phyloP scores from a whole-genome alignment of 2,329 filamentous ascomycete genomes.

The Colletotrichum cereale region DNA sequence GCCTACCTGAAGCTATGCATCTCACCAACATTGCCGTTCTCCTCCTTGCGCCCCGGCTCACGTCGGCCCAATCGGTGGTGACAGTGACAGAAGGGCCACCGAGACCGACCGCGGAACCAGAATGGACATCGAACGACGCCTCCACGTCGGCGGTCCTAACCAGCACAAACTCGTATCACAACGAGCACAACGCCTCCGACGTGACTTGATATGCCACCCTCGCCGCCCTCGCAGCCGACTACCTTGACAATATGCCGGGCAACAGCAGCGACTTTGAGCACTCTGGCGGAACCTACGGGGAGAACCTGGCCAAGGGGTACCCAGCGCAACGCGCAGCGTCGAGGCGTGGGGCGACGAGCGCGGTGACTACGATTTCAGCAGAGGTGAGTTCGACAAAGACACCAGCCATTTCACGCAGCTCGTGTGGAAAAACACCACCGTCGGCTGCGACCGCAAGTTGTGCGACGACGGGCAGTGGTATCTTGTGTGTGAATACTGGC shows the following conservation, averaged over 20 bases:
- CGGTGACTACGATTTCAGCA: slow-evolving; percentile 67
- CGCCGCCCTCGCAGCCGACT: slow-evolving; percentile 65
- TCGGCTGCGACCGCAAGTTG: slow-evolving; percentile 63
- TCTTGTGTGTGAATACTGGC: slow-evolving; percentile 78
- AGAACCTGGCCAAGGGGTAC: slow-evolving; percentile 81
- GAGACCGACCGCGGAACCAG: slow-evolving; percentile 45
- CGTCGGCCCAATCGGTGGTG: slow-evolving; percentile 33
- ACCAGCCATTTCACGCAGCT: slow-evolving; percentile 82
- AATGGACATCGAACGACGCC: slow-evolving; percentile 49
- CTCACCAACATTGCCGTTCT: background rate
- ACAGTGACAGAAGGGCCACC: slow-evolving; percentile 44
- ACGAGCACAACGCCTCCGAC: slow-evolving; percentile 69
- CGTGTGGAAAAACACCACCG: slow-evolving; percentile 75
- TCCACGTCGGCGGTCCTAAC: slow-evolving; percentile 71
- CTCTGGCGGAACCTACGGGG: slow-evolving; percentile 74
- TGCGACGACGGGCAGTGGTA: slow-evolving; percentile 65
- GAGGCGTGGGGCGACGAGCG: slow-evolving; percentile 76
- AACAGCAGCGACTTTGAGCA: slow-evolving; percentile 63
- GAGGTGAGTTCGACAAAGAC: slow-evolving; percentile 66
- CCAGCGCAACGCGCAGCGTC: slow-evolving; percentile 69
- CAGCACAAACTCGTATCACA: slow-evolving; percentile 75
- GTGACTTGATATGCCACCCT: slow-evolving; percentile 76
- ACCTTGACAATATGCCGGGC: slow-evolving; percentile 51
- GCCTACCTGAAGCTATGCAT: background rate
- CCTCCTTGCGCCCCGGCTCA: background rate